Base-by-base conservation (phyloP, 306 rosid genomes). In the Acacia acuminata region DNA sequence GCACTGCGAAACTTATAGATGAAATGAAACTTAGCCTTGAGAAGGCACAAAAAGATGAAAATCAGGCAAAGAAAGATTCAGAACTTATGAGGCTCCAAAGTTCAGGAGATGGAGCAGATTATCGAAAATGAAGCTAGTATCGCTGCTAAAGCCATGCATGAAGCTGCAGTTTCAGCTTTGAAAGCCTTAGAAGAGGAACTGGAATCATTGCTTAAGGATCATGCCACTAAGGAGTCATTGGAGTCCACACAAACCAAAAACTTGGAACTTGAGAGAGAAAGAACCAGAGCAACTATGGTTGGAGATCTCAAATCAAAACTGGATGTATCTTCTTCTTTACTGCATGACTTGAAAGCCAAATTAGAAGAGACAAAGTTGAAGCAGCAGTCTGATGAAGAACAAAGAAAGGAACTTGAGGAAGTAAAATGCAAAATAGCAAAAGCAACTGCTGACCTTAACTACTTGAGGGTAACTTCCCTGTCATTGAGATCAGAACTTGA, bases 31-130 rank as follows among this genome's bases (percentile, higher is more conserved):
- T 71, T 25, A 42, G 91, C 87, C 86, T 91, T 20, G 93, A 88
- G 83, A 90, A 89, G 82, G 92, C 92, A 75, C 88, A 90, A 79
- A 88, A 88, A 24, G 96, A 90, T 76, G 93, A 88, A 83, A 83
- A 71, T 24, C 89, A 91, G 79, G 96, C 90, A 70, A 91, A 82
- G 76, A 90, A 91, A 80, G 92, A 90, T 75, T 86, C 90, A 1
- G 96, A 90, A 76, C 90, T 90, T 61, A 88, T 88, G 20, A 88
- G 81, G 87, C 91, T 90, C 73, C 73, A 87, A 88, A 83, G 92
- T 88, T 68, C 92, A 86, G 82, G 92, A 91, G 86, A 88, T 90
- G 88, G 96, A 91, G 85, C 96, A 90, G 81, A 90, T 91, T 13
- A 90, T 91, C 77, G 92, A 87, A 70, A 90, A 88, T 19, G 96